These are phyloP conservation scores for Echites panduratus DNA, from an alignment of 257 asterid genomes.

Conservation along the genomic window DNA sequence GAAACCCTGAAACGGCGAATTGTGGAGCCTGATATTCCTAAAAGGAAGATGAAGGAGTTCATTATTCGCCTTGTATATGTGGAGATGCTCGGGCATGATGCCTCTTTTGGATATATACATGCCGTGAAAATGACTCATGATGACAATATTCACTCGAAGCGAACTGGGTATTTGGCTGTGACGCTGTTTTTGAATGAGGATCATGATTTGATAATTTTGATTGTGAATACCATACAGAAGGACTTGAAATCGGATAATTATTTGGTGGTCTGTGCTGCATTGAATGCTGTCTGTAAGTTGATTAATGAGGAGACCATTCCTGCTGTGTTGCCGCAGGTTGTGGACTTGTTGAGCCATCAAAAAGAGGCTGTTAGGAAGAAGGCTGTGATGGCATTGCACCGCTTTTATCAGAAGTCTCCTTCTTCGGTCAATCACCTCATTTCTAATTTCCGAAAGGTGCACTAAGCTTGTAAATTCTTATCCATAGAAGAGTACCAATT, in stretches of 20 bases:
- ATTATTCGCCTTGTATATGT: slow-evolving; percentile 72
- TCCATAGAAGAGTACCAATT: not conserved
- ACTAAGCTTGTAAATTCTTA: slow-evolving; percentile 8
- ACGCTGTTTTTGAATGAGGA: slow-evolving; percentile 87
- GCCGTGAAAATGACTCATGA: slow-evolving; percentile 99
- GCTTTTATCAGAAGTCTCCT: slow-evolving; percentile 79
- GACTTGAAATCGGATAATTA: slow-evolving; percentile 89
- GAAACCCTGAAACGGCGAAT: slow-evolving; percentile 70
- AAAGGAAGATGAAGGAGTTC: slow-evolving; percentile 85
- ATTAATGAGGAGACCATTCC: slow-evolving; percentile 98
- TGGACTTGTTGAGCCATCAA: slow-evolving; percentile 69
- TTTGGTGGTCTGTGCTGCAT: slow-evolving; percentile 79
- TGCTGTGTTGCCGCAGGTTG: slow-evolving; percentile 90
- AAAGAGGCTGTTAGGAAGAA: slow-evolving; percentile 96
- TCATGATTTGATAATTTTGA: slow-evolving; percentile 88
- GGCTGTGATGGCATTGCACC: slow-evolving; percentile 95
- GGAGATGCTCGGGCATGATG: slow-evolving; percentile 97
- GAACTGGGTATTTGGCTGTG: slow-evolving; percentile 91
- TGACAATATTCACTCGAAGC: slow-evolving; percentile 60
- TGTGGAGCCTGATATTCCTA: slow-evolving; percentile 69
- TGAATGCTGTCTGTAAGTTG: slow-evolving; percentile 87
- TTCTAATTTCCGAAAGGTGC: slow-evolving; percentile 86
- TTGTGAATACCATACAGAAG: slow-evolving; percentile 95
- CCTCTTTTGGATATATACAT: slow-evolving; percentile 91
- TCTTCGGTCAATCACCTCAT: slow-evolving; percentile 77